phyloP scores from a whole-genome alignment of 768 basidiomycete genomes.

The Macrocybe gigantea region DNA sequence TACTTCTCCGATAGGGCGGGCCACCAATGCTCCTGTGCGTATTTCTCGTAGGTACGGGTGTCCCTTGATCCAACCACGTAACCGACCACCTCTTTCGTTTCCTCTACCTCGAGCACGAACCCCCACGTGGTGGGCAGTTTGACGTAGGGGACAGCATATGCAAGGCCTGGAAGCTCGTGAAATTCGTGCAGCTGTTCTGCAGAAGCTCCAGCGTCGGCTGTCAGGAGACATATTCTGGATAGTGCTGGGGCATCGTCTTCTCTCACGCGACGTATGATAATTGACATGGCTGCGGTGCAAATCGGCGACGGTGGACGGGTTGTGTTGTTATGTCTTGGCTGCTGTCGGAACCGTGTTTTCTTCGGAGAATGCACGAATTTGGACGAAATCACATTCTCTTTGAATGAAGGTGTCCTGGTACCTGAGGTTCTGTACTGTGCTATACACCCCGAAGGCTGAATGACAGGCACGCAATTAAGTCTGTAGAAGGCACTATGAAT shows the following conservation, averaged over 20 bases:
- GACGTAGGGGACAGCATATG: conserved; percentile 74
- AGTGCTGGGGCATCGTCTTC: conserved; percentile 50
- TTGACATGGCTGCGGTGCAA: conserved; percentile 21
- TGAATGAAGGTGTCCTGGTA: too few species aligned
- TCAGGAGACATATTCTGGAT: conserved; percentile 70
- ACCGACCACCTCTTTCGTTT: conserved; percentile 50
- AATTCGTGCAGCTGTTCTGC: conserved; percentile 57
- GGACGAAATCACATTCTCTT: too few species aligned
- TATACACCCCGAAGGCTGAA: too few species aligned
- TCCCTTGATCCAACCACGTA: conserved; percentile 67
- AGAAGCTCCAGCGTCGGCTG: conserved; percentile 64
- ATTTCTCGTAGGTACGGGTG: conserved; percentile 57
- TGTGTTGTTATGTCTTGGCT: too few species aligned
- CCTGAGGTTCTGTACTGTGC: too few species aligned
- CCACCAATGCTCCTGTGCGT: conserved; percentile 59
- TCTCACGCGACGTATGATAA: conserved; percentile 51
- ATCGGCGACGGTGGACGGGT: too few species aligned
- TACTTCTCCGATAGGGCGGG: conserved; percentile 55
- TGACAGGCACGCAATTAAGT: too few species aligned
- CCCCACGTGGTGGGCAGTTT: conserved; percentile 63
- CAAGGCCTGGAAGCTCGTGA: conserved; percentile 61
- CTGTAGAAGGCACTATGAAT: too few species aligned
- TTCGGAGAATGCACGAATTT: too few species aligned
- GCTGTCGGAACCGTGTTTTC: too few species aligned
- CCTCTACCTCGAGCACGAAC: conserved; percentile 63